phyloP scores from a whole-genome alignment of 768 basidiomycete genomes.

The Suillus plorans region DNA sequence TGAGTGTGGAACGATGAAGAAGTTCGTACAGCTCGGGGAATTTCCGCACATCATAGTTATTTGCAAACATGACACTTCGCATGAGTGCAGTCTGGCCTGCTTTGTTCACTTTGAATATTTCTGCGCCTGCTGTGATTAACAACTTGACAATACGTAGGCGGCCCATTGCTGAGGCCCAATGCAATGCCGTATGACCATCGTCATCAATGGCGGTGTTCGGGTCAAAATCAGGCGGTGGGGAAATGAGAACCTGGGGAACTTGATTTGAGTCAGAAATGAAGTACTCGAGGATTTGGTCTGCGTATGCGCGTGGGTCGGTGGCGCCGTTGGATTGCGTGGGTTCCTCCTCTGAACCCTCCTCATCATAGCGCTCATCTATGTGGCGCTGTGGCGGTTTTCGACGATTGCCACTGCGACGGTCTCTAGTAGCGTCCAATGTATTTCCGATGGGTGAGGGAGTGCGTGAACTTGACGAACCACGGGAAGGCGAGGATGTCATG shows the following conservation, averaged over 20 bases:
- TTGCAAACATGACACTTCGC: conserved; percentile 99
- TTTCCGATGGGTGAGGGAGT: conserved; percentile 86
- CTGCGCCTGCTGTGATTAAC: conserved; percentile 89
- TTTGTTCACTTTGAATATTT: conserved; percentile 96
- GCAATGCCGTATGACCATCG: conserved; percentile 93
- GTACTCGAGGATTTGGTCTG: conserved; percentile 95
- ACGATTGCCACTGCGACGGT: conserved; percentile 36
- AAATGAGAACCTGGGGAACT: conserved; percentile 82
- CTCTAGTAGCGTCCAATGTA: conserved; percentile 26
- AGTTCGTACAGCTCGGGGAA: conserved; percentile 98
- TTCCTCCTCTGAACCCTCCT: conserved; percentile 44
- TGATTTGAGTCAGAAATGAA: conserved; percentile 97
- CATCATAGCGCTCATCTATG: conserved; percentile 45
- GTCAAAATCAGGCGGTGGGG: conserved; percentile 89
- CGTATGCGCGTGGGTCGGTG: conserved; percentile 70
- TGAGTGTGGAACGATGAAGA: conserved; percentile 95
- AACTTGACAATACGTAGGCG: conserved; percentile 94
- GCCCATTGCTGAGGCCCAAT: conserved; percentile 99
- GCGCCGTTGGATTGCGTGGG: conserved; percentile 41
- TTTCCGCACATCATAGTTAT: conserved; percentile 99
- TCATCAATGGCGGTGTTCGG: conserved; percentile 97
- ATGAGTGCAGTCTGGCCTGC: conserved; percentile 96
- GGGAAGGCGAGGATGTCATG: conserved; percentile 87
- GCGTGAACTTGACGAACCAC: conserved; percentile 83
- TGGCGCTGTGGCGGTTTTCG: conserved; percentile 51